Base-by-base conservation (phyloP, 768 basidiomycete species). In the Ramaria sp. region DNA sequence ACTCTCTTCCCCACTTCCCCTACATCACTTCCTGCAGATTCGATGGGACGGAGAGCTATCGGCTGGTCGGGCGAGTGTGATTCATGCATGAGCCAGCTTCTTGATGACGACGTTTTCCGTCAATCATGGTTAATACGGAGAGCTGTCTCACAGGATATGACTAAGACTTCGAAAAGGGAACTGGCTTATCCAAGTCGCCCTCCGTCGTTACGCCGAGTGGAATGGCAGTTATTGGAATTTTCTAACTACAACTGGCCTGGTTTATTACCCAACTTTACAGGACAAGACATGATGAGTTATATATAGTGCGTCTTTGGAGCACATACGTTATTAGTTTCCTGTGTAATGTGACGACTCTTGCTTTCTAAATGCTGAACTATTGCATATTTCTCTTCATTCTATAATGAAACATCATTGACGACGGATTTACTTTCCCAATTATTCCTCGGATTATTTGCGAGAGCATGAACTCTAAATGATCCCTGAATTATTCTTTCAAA, bases 21-120 rank as follows among this genome's bases (percentile, higher is more conserved):
- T 18, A 22, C 4, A n/a, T n/a, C n/a, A 41, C 50, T 20, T 22
- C 20, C 51, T 22, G 25, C 41, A 42, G 28, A 30, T 53, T 10
- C 30, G n/a, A 18, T 18, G 10, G 24, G n/a, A 38, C n/a, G 38
- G 13, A 41, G 20, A 27, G 15, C 34, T 36, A 18, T n/a, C 3
- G 52, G 52, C 18, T 53, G 52, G 52, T 42, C 39, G 3, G 41
- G 52, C 16, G 52, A 53, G 41, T 53, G 52, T 16, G 39, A 44
- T 13, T 20, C 52, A 9, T 53, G 52, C 43, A 28, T 53, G 22
- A 20, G 5, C 43, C 38, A 42, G 25, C 52, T 53, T 25, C 39
- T 44, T 20, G 25, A 42, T 13, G 52, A 53, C 22, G 28, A 18
- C 18, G 32, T n/a, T 5, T 53, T 53, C 13, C 24, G 41, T 9